Conservation (phyloP, 495 filamentous ascomycete species). For the Penicillium manginii region DNA sequence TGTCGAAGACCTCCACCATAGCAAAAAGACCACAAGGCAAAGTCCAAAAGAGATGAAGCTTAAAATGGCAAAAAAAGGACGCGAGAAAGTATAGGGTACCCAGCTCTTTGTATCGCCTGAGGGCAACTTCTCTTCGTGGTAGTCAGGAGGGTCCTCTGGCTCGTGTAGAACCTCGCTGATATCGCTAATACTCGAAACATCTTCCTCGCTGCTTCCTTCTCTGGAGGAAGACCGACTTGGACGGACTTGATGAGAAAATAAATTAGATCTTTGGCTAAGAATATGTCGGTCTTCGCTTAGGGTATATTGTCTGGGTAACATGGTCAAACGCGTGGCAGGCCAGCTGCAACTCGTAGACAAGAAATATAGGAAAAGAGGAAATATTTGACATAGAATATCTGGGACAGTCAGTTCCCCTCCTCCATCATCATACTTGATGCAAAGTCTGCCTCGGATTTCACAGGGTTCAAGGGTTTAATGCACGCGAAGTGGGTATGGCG, state of each 20-base stretch:
- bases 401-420: neutral
- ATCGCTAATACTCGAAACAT: constrained; percentile 2
- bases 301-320: neutral
- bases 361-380: neutral
- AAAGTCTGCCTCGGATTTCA: too few species aligned
- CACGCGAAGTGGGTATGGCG: too few species aligned
- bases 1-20: constrained; percentile 18
- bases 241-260: constrained; percentile 17
- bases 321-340: neutral
- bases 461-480: too few species aligned
- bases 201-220: neutral
- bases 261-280: constrained; percentile 11
- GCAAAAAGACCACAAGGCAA: constrained; percentile 15
- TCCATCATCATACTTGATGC: neutral
- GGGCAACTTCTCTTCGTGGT: neutral
- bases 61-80: constrained; percentile 8
- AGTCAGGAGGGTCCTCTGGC: neutral
- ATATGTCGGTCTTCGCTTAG: constrained; percentile 8
- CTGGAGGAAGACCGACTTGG: constrained; percentile 16
- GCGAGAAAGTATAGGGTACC: constrained; percentile 22
- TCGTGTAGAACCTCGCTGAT: neutral
- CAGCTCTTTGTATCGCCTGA: neutral
- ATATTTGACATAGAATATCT: neutral
- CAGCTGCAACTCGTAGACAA: neutral
- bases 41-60: constrained; percentile 11